phyloP scores from a whole-genome alignment of 345 rosid species.

The Eucalyptus marginata region DNA sequence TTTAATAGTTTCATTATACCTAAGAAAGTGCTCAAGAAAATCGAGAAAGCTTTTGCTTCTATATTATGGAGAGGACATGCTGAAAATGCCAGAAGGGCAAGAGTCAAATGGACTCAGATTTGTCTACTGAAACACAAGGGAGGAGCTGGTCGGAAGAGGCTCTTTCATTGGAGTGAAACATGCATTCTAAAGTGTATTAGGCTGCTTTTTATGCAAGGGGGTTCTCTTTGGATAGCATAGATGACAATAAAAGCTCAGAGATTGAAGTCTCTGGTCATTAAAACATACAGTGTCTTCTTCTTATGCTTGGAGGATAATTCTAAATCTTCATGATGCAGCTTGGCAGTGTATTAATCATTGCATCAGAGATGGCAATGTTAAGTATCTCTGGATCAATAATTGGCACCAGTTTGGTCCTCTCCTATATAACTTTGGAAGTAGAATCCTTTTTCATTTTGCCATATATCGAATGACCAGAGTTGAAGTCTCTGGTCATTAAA shows the following conservation, averaged over 20 bases:
- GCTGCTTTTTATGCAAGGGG: not conserved
- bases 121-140: not conserved
- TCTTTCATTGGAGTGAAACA: not conserved
- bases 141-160: not conserved
- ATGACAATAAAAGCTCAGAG: not conserved
- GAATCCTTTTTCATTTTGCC: not conserved
- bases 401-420: not conserved
- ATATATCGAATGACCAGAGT: not conserved
- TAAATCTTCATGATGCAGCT: not conserved
- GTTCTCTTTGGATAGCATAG: not conserved
- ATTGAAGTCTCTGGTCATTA: not conserved
- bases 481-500: not conserved
- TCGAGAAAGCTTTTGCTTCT: not conserved
- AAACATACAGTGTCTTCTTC: not conserved
- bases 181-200: not conserved
- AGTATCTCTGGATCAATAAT: not conserved
- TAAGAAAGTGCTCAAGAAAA: not conserved
- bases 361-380: not conserved
- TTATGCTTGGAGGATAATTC: not conserved
- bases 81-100: not conserved
- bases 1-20: not conserved
- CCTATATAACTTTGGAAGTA: not conserved
- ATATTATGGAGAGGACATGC: not conserved
- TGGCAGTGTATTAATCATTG: not conserved
- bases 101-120: not conserved